phyloP scores from a whole-genome alignment of 1,284 basidiomycete genomes.

The Schizopora paradoxa region DNA sequence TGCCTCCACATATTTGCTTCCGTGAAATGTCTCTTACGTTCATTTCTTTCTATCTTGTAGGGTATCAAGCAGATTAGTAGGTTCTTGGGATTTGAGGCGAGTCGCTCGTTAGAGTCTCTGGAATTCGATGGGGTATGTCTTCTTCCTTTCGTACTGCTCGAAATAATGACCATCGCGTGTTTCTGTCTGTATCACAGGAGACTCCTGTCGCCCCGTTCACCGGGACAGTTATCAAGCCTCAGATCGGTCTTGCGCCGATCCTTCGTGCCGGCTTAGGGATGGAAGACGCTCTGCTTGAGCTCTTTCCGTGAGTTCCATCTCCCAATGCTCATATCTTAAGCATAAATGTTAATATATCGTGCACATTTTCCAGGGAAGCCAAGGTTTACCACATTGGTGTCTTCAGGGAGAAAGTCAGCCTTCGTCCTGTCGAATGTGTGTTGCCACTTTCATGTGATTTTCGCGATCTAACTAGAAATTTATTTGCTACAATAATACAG shows the following conservation, averaged over 20 bases:
- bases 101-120: slow-evolving; percentile 54
- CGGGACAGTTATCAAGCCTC: slow-evolving; percentile 61
- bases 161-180: slow-evolving; percentile 1
- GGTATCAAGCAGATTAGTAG: slow-evolving; percentile 68
- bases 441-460: slow-evolving; percentile 18
- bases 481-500: slow-evolving; percentile 33
- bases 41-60: slow-evolving; percentile 29
- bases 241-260: slow-evolving; percentile 86
- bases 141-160: background rate
- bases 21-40: slow-evolving; percentile 12
- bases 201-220: slow-evolving; percentile 66
- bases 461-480: background rate
- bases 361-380: slow-evolving; percentile 46
- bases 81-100: slow-evolving; percentile 73
- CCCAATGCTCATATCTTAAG: background rate
- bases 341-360: background rate
- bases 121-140: slow-evolving; percentile 48
- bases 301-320: slow-evolving; percentile 63
- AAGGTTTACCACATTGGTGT: slow-evolving; percentile 89
- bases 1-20: slow-evolving; percentile 18
- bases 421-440: slow-evolving; percentile 91
- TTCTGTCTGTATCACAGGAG: slow-evolving; percentile 35
- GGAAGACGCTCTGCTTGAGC: slow-evolving; percentile 77
- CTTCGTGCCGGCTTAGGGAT: slow-evolving; percentile 93
- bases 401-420: slow-evolving; percentile 83